Base-by-base conservation (phyloP, 164 flowering plant genomes). In the Chloranthus sessilifolius region DNA sequence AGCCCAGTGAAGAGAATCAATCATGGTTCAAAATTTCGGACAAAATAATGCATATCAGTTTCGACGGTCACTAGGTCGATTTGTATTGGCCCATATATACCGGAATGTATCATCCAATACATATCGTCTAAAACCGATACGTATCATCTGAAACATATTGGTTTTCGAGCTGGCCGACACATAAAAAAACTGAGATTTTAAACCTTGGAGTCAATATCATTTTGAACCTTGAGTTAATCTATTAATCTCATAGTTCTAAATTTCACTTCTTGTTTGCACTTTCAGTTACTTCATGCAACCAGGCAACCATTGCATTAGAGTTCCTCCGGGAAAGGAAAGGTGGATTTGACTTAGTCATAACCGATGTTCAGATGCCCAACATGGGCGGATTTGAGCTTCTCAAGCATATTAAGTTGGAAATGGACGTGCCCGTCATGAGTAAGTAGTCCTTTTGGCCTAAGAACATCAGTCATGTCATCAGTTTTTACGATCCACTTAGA, bases 341-440 rank as follows among this genome's bases (percentile, higher is more conserved):
- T 60, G 80, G 88, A 37, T 88, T 63, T 56, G 97, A 88, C 67
- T 85, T 85, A 17, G 91, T 88, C 14, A 78, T 89, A 31, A 88
- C 92, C 46, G 97, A 88, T 71, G 95, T 88, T 9, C 82, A 85
- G 72, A 88, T 89, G 97, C 97, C 97, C n/a, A 95, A 89, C 61
- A 85, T 89, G 97, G 97, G 85, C 64, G 95, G 96, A 6, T 88
- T 88, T 44, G 81, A 81, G 53, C 95, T 88, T 53, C 83, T 88
- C 14, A 91, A 88, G 65, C 95, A 70, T 52, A 87, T 88, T 44
- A 94, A 94, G 10, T 83, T 85, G 8, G 96, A 88, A 66, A 83
- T 88, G 91, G 91, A 88, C 58, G 85, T 90, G 52, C 97, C 95
- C 22, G 94, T 86, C 31, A 80, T 85, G 24, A 84, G 95, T 84